Base-by-base conservation (phyloP, 331 rosid species). In the Pyrus hybrid region DNA sequence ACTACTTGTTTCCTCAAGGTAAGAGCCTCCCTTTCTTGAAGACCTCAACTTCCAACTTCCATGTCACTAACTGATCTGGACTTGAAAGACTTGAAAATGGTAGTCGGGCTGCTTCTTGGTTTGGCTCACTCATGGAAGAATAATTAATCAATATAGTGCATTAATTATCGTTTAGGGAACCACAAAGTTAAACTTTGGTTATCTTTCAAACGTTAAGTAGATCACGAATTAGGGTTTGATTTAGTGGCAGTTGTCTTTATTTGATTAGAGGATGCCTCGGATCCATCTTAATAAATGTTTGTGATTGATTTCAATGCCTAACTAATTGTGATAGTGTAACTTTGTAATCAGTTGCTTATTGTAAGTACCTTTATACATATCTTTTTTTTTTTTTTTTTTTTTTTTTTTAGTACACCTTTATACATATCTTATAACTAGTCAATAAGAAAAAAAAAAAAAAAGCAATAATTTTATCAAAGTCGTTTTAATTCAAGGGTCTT, bases 21-120 rank as follows among this genome's bases (percentile, higher is more conserved):
- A 75, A 70, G 70, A 71, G 65, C 73, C 54, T 47, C 71, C 77
- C 79, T 73, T 73, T 67, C 70, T 81, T 81, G 78, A 81, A 81
- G 81, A 66, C 78, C 71, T 35, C 74, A 76, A 75, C 4, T 28
- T n/a, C 70, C 70, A 30, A 11, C 22, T 6, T 73, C 57, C 60
- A 45, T 18, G 25, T 43, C 53, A n/a, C 41, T 22, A 25, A 49
- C 56, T 49, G 4, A 22, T 22, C 17, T 35, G 43, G 43, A 35
- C 43, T 35, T 35, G 43, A 35, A 22, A 22, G 29, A 6, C n/a
- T 7, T 13, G 12, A 26, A 17, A 35, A 35, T 35, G 43, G 43
- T 35, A 35, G 13, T 35, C 43, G 43, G 43, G 12, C 43, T 35
- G 43, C 43, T 35, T 35, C 43, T 35, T 35, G 43, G 43, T 35